These are phyloP conservation scores for Fraxinus angustifolia DNA, from an alignment of 305 asterid species.

Conservation along the genomic window DNA sequence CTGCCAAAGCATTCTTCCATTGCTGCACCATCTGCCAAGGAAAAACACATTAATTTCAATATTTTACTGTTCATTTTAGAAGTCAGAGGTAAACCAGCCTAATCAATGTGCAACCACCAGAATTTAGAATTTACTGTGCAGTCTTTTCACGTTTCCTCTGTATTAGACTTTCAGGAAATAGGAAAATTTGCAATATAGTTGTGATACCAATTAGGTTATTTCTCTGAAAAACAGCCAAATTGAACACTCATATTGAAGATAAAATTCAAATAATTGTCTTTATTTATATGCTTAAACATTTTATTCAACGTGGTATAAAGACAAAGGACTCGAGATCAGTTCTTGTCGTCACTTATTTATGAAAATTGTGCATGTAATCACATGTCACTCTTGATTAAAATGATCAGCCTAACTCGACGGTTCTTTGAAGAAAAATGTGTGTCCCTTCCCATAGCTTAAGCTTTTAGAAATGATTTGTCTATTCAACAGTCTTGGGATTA, in stretches of 20 bases:
- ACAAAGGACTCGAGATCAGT: background rate
- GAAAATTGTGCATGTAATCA: background rate
- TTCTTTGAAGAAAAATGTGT: background rate
- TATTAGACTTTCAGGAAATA: background rate
- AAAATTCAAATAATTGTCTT: background rate
- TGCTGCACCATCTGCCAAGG: slow-evolving; percentile 30
- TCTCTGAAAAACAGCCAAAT: background rate
- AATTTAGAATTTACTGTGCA: too few species aligned
- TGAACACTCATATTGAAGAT: background rate
- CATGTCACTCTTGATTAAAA: background rate
- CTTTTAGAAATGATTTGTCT: background rate
- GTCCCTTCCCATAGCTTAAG: background rate
- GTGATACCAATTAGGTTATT: background rate
- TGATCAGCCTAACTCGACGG: background rate
- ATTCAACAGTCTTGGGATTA: background rate
- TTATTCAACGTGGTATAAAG: background rate
- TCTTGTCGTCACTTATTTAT: background rate
- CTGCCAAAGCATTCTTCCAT: slow-evolving; percentile 35
- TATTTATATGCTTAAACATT: too few species aligned
- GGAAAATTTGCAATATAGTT: background rate
- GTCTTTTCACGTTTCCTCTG: too few species aligned
- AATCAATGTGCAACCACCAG: background rate
- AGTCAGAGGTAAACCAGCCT: background rate
- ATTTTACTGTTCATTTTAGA: background rate
- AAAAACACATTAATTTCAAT: background rate